Conservation (phyloP, 2,329 filamentous ascomycete genomes). For the Paecilomyces dactylethromorphus region DNA sequence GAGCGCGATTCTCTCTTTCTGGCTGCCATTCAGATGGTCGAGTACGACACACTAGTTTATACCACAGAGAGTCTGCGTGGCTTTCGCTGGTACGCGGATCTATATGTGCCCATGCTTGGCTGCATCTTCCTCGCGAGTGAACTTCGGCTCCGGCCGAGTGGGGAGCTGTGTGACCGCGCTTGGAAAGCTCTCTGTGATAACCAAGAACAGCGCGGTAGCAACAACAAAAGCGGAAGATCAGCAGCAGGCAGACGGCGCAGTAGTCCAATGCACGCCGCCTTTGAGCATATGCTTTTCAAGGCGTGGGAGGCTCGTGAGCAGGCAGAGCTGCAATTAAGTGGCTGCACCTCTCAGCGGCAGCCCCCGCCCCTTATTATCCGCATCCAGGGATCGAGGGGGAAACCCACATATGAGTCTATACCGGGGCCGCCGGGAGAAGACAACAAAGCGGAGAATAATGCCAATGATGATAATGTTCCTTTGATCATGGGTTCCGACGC, state of each 20-base stretch:
- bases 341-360: too few relatives aligned
- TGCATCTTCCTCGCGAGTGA: slow-evolving; percentile 56
- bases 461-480: too few relatives aligned
- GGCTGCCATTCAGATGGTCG: slow-evolving; percentile 52
- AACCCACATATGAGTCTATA: too few relatives aligned
- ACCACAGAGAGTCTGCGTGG: slow-evolving; percentile 46
- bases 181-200: slow-evolving; percentile 53
- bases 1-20: slow-evolving; percentile 50
- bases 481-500: too few relatives aligned
- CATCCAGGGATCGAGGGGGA: too few relatives aligned
- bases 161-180: slow-evolving; percentile 51
- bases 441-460: too few relatives aligned
- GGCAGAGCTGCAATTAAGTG: slow-evolving; percentile 42
- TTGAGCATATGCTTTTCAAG: slow-evolving; percentile 54
- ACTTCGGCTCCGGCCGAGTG: slow-evolving; percentile 46
- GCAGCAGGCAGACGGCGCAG: too few relatives aligned
- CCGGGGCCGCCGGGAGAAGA: too few relatives aligned
- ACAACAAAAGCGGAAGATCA: slow-evolving; percentile 46
- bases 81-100: slow-evolving; percentile 54
- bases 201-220: slow-evolving; percentile 46
- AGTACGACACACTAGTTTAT: slow-evolving; percentile 54
- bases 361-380: too few relatives aligned
- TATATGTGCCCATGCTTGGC: slow-evolving; percentile 55
- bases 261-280: slow-evolving; percentile 54
- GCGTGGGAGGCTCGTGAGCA: slow-evolving; percentile 56